Evolutionary conservation across 2,329 filamentous ascomycete genomes (phyloP).

Genomic region (Hypoxylon sp.): DNA sequence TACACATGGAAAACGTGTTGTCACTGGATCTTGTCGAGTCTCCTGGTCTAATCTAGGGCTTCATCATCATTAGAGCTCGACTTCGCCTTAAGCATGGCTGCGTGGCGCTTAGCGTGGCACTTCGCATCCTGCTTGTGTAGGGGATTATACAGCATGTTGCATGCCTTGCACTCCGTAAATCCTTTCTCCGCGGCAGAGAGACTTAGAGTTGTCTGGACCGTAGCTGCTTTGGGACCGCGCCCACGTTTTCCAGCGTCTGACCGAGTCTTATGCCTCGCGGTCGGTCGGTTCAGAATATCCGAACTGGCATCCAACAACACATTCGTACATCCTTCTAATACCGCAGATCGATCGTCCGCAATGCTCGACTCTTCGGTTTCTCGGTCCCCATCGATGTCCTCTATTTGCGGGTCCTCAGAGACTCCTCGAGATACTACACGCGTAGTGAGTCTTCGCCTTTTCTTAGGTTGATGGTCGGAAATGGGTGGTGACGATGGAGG

Average conservation of each 20-base stretch:
- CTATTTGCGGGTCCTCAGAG: slow-evolving; percentile 25
- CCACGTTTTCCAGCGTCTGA: slow-evolving; percentile 31
- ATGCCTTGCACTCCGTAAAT: slow-evolving; percentile 61
- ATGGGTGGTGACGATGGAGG: slow-evolving; percentile 54
- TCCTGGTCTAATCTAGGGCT: slow-evolving; percentile 15
- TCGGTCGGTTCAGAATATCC: slow-evolving; percentile 34
- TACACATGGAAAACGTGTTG: background rate
- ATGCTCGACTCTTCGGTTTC: slow-evolving; percentile 13
- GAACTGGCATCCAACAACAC: slow-evolving; percentile 27
- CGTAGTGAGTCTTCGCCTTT: slow-evolving; percentile 55
- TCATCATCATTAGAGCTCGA: slow-evolving; percentile 11
- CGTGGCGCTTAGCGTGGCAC: slow-evolving; percentile 58
- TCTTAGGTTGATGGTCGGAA: slow-evolving; percentile 42
- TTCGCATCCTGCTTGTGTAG: slow-evolving; percentile 61
- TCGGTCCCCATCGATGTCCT: slow-evolving; percentile 5
- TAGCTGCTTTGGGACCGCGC: slow-evolving; percentile 44
- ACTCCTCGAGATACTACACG: slow-evolving; percentile 41
- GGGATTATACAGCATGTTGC: slow-evolving; percentile 62
- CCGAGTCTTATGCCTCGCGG: slow-evolving; percentile 18
- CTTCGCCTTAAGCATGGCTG: slow-evolving; percentile 50
- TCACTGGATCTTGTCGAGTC: background rate
- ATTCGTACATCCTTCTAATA: background rate
- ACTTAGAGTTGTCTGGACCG: slow-evolving; percentile 61
- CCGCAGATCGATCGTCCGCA: background rate
- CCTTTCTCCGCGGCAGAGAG: slow-evolving; percentile 56